Conservation (phyloP, 129 eudicot genomes). For the Flaveria trinervia region DNA sequence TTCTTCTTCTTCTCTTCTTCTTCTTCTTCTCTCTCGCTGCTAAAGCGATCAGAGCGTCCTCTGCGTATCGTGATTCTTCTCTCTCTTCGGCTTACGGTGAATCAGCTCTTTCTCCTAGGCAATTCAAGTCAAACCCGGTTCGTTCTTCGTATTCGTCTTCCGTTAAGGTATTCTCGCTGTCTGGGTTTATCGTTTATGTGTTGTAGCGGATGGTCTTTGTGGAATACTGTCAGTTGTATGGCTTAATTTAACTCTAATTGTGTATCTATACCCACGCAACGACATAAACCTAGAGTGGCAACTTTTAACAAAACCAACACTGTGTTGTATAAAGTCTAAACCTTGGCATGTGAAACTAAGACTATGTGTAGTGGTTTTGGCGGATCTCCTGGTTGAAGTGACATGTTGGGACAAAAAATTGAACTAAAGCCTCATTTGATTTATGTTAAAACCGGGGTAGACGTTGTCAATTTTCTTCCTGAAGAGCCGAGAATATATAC, state of each 20-base stretch:
- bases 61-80: constrained; percentile 63
- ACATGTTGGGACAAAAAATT: no score
- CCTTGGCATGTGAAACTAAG: background rate
- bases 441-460: no score
- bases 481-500: no score
- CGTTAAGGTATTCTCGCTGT: constrained; percentile 36
- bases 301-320: background rate
- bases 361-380: no score
- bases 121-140: constrained; percentile 23
- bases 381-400: no score
- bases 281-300: background rate
- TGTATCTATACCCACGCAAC: background rate
- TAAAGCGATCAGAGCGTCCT: constrained; percentile 78
- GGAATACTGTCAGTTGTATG: constrained; percentile 50
- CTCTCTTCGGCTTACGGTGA: constrained; percentile 74
- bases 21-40: constrained; percentile 64
- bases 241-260: background rate
- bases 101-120: constrained; percentile 48
- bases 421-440: no score
- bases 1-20: constrained; percentile 41
- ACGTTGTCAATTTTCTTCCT: no score
- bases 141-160: constrained; percentile 39
- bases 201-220: background rate
- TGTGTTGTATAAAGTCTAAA: background rate
- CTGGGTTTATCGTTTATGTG: background rate